Percentiles rank a stretch among this genome's conserved stretches.
Evolutionary conservation across 1,284 basidiomycete species (phyloP).

Genomic region (Moniliella sp.): DNA sequence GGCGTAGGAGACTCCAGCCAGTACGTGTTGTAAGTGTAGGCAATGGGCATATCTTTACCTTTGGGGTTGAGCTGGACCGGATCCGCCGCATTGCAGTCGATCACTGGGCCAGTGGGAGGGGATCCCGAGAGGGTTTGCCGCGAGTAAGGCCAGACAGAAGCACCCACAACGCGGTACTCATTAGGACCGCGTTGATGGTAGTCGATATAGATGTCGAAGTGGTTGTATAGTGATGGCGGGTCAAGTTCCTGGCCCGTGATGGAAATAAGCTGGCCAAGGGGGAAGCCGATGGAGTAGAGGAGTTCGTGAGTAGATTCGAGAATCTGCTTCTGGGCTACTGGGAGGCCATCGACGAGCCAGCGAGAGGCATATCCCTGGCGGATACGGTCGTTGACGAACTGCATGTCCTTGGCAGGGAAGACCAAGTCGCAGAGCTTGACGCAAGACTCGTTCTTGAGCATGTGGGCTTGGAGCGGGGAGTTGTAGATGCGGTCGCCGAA

Average conservation of each 20-base stretch:
- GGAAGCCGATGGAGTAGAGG: constrained; percentile 31
- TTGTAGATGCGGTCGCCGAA: constrained; percentile 89
- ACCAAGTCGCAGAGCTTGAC: constrained; percentile 49
- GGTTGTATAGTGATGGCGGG: constrained; percentile 28
- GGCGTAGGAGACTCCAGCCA: constrained; percentile 60
- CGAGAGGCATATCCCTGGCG: constrained; percentile 79
- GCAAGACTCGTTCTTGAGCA: constrained; percentile 54
- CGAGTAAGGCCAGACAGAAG: constrained; percentile 21
- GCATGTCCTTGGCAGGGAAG: constrained; percentile 51
- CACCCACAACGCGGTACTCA: constrained; percentile 30
- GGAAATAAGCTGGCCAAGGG: too few relatives aligned
- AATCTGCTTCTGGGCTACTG: constrained; percentile 59
- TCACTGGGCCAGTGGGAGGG: too few relatives aligned
- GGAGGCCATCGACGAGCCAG: constrained; percentile 81
- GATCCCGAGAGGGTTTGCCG: constrained; percentile 7
- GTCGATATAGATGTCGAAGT: constrained; percentile 28
- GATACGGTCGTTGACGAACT: constrained; percentile 77
- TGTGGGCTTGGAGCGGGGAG: constrained; percentile 61
- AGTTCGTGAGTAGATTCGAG: constrained; percentile 52
- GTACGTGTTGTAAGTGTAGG: constrained; percentile 68
- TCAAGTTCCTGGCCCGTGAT: constrained; percentile 11
- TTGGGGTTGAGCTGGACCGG: constrained; percentile 36
- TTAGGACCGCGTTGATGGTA: constrained; percentile 21
- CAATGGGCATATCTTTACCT: constrained; percentile 46
- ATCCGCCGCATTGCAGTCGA: constrained; percentile 11